Evolutionary conservation across 2,329 filamentous ascomycete genomes (phyloP).

Genomic region (Botrytis byssoidea): DNA sequence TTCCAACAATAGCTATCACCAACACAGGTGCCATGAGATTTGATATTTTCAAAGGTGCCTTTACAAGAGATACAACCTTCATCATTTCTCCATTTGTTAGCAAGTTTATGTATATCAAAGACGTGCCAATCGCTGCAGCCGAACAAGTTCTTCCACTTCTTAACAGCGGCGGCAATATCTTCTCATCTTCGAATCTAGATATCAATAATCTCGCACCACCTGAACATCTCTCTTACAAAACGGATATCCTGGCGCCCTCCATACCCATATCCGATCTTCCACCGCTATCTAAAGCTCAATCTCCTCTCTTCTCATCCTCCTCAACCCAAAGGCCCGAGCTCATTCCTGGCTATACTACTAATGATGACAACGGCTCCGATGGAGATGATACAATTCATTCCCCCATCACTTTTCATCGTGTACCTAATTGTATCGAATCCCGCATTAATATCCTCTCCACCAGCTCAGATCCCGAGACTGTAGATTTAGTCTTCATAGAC

Average conservation of each 20-base stretch:
- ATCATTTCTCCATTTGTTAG: conserved; percentile 87
- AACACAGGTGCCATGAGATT: conserved; percentile 94
- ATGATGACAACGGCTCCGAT: conserved; percentile 76
- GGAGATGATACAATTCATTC: conserved; percentile 89
- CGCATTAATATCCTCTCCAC: conserved; percentile 58
- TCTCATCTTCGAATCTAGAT: conserved; percentile 33
- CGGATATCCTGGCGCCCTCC: conserved; percentile 26
- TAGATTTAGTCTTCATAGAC: conserved; percentile 89
- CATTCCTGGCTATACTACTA: conserved; percentile 80
- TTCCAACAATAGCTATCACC: conserved; percentile 68
- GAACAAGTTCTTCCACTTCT: conserved; percentile 62
- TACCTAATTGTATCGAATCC: conserved; percentile 82
- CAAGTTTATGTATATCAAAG: conserved; percentile 70
- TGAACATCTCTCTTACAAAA: conserved; percentile 35
- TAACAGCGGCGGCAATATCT: conserved; percentile 54
- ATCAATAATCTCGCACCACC: conserved; percentile 35
- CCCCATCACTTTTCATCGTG: conserved; percentile 68
- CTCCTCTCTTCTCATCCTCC: conserved; percentile 28
- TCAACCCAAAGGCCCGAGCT: conserved; percentile 42
- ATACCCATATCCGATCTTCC: conserved; percentile 12
- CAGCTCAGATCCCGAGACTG: conserved; percentile 59
- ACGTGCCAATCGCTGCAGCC: conserved; percentile 78
- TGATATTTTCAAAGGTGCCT: conserved; percentile 89
- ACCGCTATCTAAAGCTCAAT: background rate
- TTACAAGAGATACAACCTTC: conserved; percentile 83